These are phyloP conservation scores for Penicillium nordicum DNA, from an alignment of 2,329 filamentous ascomycete genomes.

Conservation along the genomic window DNA sequence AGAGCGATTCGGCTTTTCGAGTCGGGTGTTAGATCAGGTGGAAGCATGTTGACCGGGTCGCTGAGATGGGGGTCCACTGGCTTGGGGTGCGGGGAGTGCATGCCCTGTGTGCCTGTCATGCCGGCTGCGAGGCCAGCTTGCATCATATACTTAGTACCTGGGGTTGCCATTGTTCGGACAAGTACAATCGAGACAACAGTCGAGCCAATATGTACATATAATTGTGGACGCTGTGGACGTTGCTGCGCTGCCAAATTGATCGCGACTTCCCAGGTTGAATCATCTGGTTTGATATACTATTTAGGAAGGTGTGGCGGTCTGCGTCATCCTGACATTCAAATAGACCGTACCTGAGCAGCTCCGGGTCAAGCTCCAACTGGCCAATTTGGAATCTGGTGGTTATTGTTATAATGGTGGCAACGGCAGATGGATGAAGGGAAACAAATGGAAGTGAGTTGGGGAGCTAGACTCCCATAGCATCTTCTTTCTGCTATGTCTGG, in stretches of 20 bases:
- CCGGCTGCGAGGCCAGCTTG: constrained; percentile 22
- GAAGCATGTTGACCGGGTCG: constrained; percentile 23
- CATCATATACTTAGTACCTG: constrained; percentile 24
- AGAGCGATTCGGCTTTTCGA: constrained; percentile 22
- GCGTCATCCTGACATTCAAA: constrained; percentile 9
- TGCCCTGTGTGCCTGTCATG: constrained; percentile 25
- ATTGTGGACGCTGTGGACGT: not conserved
- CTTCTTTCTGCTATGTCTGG: not conserved
- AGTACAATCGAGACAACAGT: not conserved
- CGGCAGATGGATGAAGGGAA: not conserved
- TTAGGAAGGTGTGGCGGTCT: not conserved
- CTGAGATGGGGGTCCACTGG: constrained; percentile 20
- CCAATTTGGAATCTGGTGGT: not conserved
- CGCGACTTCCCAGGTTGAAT: not conserved
- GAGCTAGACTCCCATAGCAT: not conserved
- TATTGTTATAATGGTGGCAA: not conserved
- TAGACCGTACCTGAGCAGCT: not conserved
- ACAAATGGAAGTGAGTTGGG: not conserved
- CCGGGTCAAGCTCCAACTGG: not conserved
- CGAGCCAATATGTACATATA: not conserved
- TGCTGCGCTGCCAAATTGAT: not conserved
- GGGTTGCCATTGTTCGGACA: constrained; percentile 9
- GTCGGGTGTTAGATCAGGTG: constrained; percentile 17
- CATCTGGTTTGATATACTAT: not conserved
- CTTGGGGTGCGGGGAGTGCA: constrained; percentile 17